phyloP scores from a whole-genome alignment of 192 early-diverging fungal species.

The Coemansia sp. region DNA sequence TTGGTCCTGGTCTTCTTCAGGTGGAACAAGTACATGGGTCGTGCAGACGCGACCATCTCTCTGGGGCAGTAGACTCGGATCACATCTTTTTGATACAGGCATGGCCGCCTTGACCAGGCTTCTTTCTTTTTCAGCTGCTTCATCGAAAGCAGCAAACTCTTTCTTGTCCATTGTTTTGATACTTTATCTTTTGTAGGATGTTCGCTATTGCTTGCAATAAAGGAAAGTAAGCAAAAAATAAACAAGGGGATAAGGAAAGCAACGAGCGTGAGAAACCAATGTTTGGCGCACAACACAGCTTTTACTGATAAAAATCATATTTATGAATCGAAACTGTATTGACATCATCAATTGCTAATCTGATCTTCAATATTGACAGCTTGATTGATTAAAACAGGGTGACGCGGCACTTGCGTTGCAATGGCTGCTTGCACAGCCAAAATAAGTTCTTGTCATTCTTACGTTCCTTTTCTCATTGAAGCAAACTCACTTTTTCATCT shows the following conservation, averaged over 20 bases:
- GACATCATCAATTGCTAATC: neutral
- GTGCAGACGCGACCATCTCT: slow-evolving; percentile 18
- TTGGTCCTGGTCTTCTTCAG: slow-evolving; percentile 36
- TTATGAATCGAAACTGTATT: no score
- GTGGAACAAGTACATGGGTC: slow-evolving; percentile 33
- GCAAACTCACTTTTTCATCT: neutral
- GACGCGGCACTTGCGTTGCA: neutral
- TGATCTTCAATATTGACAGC: neutral
- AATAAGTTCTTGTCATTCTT: no score
- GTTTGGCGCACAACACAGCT: no score
- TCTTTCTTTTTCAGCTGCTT: neutral
- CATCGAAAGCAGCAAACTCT: neutral
- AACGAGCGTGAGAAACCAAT: no score
- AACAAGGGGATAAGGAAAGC: no score
- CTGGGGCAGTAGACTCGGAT: slow-evolving; percentile 22
- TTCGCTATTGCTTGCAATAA: no score
- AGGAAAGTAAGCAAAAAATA: no score
- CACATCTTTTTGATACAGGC: slow-evolving; percentile 2
- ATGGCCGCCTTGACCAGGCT: neutral
- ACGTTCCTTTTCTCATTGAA: no score
- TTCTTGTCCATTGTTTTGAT: neutral
- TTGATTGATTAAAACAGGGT: neutral
- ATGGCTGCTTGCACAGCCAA: neutral
- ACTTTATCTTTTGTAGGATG: neutral
- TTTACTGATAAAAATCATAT: no score